phyloP scores from a whole-genome alignment of 768 basidiomycete species.

The Hericium erinaceus region DNA sequence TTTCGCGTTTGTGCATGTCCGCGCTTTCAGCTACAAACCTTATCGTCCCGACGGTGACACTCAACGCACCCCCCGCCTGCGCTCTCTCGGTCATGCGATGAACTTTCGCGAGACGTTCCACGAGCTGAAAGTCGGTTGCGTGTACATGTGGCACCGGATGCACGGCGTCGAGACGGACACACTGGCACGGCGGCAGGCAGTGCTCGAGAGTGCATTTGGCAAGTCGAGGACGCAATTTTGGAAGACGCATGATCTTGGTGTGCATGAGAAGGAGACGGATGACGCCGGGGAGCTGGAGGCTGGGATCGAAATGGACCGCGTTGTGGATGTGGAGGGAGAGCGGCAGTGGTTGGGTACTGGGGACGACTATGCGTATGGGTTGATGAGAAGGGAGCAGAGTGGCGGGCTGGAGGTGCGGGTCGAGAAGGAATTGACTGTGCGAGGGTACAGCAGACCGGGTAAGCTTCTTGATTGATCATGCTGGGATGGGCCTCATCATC shows the following conservation, averaged over 20 bases:
- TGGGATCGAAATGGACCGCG: neutral
- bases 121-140: no score
- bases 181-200: conserved; percentile 33
- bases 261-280: neutral
- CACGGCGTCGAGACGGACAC: conserved; percentile 24
- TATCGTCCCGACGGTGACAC: no score
- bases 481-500: no score
- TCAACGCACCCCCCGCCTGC: no score
- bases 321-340: conserved; percentile 25
- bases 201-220: conserved; percentile 25
- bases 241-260: neutral
- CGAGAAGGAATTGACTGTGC: conserved; percentile 24
- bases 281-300: conserved; percentile 3
- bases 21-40: no score
- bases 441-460: no score
- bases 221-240: conserved; percentile 17
- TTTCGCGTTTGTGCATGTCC: no score
- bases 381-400: conserved; percentile 37
- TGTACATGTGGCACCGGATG: no score
- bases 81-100: no score
- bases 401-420: conserved; percentile 45
- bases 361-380: conserved; percentile 36
- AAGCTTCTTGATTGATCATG: no score
- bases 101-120: no score
- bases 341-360: conserved; percentile 45